phyloP scores from a whole-genome alignment of 192 early-diverging fungal species.

The Phlyctochytrium bullatum region DNA sequence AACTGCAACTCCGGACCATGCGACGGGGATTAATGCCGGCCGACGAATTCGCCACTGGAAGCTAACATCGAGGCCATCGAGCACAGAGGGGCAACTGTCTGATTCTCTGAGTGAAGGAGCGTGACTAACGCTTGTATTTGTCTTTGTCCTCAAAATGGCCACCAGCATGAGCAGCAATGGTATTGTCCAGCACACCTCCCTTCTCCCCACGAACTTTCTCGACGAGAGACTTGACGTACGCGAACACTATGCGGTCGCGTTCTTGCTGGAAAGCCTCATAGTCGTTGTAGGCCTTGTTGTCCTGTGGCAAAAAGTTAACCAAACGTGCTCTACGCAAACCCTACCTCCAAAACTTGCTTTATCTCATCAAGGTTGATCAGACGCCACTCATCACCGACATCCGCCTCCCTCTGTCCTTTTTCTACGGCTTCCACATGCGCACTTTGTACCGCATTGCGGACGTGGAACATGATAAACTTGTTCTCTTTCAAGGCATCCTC shows the following conservation, averaged over 20 bases:
- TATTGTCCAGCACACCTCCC: slow-evolving; percentile 22
- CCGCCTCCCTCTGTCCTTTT: slow-evolving; percentile 36
- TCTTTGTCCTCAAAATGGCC: slow-evolving; percentile 11
- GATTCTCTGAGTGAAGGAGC: too few species aligned
- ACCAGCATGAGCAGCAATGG: slow-evolving; percentile 20
- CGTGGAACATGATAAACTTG: slow-evolving; percentile 53
- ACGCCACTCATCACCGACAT: slow-evolving; percentile 46
- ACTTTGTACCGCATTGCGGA: slow-evolving; percentile 42
- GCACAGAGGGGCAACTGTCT: too few species aligned
- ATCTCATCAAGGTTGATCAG: slow-evolving; percentile 47
- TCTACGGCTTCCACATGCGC: slow-evolving; percentile 31
- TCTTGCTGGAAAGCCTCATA: slow-evolving; percentile 36
- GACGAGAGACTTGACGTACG: slow-evolving; percentile 20
- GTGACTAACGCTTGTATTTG: background rate
- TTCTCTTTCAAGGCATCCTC: slow-evolving; percentile 47
- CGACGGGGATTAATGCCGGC: too few species aligned
- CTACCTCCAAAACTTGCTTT: slow-evolving; percentile 46
- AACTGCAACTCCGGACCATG: too few species aligned
- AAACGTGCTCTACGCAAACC: slow-evolving; percentile 5
- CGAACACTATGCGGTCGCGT: slow-evolving; percentile 41
- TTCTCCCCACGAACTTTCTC: slow-evolving; percentile 22
- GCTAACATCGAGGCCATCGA: too few species aligned
- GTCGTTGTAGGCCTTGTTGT: slow-evolving; percentile 51
- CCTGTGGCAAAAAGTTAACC: slow-evolving; percentile 21
- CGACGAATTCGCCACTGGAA: too few species aligned